Evolutionary conservation across 495 filamentous ascomycete genomes (phyloP), one percentile per base, ranked within the genome.

Genomic region (Penicillium tannophilum): DNA sequence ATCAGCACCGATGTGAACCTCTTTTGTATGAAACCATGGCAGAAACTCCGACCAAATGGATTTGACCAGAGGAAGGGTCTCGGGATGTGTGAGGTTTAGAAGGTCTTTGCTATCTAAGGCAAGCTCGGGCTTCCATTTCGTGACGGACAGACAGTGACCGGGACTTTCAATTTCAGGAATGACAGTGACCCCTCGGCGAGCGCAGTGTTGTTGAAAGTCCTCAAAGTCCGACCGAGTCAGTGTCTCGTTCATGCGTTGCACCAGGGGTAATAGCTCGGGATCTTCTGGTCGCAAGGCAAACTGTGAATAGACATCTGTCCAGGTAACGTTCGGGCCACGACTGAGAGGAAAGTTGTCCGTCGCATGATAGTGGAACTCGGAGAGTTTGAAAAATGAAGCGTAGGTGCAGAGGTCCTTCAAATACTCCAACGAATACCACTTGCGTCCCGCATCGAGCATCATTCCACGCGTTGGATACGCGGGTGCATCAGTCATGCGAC

Each of bases 381-480:
- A 80, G 63, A 84, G 72, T 58, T 84, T 84, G 69, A 84, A 85
- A 64, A 82, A 83, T 1, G 70, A 79, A 3, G 80, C 79, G 56
- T 83, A 85, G 16, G 78, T 81, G 67, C 82, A 85, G 16, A 85
- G 71, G 8, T 84, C 82, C 31, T 82, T 84, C 51, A 85, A 66
- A 54, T 80, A 84, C 2, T 68, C 63, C 16, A 75, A 66, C 1
- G 78, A 67, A 61, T 85, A 85, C 81, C 82, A 85, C 58, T 85
- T 84, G 14, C 82, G 73, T 12, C 82, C 82, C 2, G 80, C 82
- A 56, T 85, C 82, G 0, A 85, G 66, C 72, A 84, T 70, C 51
- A 79, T 84, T 2, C 82, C 82, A 47, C 82, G 65, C 1, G 74
- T 81, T 4, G 74, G 58, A 54, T 75, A 81, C 17, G 80, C 77